Evolutionary conservation across 139 green algal genomes (phyloP).

Genomic region (Chlamydomonas asymmetrica): DNA sequence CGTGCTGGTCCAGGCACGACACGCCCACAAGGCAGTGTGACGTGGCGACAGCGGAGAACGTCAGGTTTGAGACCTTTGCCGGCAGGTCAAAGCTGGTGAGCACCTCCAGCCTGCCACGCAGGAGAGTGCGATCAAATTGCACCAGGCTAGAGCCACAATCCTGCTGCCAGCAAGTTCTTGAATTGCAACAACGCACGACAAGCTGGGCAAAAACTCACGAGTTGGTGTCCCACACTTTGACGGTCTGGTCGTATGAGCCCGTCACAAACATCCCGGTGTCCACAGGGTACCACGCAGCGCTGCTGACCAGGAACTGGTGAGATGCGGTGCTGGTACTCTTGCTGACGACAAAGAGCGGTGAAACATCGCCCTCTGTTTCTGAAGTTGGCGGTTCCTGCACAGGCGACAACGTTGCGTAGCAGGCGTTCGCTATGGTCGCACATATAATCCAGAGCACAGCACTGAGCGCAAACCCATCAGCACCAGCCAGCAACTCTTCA

Average conservation of each 20-base stretch:
- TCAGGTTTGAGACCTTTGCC: slow-evolving; percentile 59
- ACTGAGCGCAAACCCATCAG: neutral
- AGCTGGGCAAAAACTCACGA: slow-evolving; percentile 25
- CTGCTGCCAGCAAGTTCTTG: neutral
- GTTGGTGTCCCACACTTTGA: slow-evolving; percentile 87
- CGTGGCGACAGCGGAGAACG: slow-evolving; percentile 67
- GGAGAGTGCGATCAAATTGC: no score
- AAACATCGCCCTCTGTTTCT: neutral
- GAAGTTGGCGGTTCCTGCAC: neutral
- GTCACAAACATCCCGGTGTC: slow-evolving; percentile 82
- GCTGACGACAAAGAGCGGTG: neutral
- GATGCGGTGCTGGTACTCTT: slow-evolving; percentile 16
- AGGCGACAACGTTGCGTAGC: neutral
- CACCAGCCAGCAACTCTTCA: neutral
- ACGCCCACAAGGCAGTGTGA: slow-evolving; percentile 69
- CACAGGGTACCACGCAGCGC: slow-evolving; percentile 81
- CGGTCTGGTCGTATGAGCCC: slow-evolving; percentile 63
- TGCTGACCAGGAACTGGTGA: slow-evolving; percentile 54
- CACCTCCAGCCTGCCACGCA: slow-evolving; percentile 37
- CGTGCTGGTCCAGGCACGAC: slow-evolving; percentile 46
- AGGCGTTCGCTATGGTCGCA: neutral
- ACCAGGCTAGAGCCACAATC: no score
- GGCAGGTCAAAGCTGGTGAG: slow-evolving; percentile 64
- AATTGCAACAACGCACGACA: no score
- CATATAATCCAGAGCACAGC: neutral